Conservation (phyloP, 345 rosid species). For the Camelina neglecta region DNA sequence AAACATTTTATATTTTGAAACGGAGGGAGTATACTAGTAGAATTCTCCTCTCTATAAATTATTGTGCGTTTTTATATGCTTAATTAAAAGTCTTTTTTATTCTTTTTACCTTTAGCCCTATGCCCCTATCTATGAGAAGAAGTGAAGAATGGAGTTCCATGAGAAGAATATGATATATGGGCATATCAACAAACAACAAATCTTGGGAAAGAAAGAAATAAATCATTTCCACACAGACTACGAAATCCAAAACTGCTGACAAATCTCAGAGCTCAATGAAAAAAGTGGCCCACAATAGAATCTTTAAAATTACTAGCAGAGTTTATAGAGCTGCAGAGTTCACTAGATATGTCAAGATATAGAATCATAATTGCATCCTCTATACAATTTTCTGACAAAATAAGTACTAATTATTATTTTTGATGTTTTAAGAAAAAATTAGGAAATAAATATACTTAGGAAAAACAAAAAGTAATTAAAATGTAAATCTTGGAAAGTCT, state of each 20-base stretch:
- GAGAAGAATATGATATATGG: background rate
- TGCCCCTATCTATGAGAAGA: too few species aligned
- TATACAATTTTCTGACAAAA: slow-evolving; percentile 13
- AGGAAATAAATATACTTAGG: too few species aligned
- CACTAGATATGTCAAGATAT: slow-evolving; percentile 36
- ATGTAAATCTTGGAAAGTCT: background rate
- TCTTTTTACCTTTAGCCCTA: too few species aligned
- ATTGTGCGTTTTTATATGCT: too few species aligned
- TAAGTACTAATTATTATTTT: background rate
- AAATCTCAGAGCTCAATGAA: slow-evolving; percentile 24
- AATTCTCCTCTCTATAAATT: too few species aligned
- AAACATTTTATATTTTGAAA: too few species aligned
- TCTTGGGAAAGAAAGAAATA: slow-evolving; percentile 26
- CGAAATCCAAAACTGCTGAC: slow-evolving; percentile 38
- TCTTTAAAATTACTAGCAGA: slow-evolving; percentile 31
- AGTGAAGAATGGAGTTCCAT: slow-evolving; percentile 24
- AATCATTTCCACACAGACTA: slow-evolving; percentile 7
- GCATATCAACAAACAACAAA: background rate
- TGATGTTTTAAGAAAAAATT: too few species aligned
- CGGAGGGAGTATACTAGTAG: too few species aligned
- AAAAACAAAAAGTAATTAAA: too few species aligned
- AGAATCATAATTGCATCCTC: slow-evolving; percentile 15
- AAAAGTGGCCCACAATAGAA: slow-evolving; percentile 33
- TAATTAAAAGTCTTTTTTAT: too few species aligned
- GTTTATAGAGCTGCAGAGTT: slow-evolving; percentile 18